Evolutionary conservation across 2,329 filamentous ascomycete species (phyloP), one percentile per base, ranked within the genome.

Genomic region (Karstenula rhodostoma): DNA sequence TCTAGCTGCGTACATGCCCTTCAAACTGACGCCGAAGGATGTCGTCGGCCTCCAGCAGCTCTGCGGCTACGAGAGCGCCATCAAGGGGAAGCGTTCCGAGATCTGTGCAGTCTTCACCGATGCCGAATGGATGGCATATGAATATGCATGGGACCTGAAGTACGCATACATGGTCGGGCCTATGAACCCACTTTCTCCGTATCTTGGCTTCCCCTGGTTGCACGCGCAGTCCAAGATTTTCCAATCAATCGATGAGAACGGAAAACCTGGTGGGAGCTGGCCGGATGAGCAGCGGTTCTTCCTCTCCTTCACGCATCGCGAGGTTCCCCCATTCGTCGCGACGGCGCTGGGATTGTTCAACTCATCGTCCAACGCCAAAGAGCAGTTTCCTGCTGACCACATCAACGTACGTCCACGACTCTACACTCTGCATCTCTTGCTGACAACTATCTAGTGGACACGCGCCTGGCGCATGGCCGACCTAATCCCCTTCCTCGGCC

Each of bases 331-430:
- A 0, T 88, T 87, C 67, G 85, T 90, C 1, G 79, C 87, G 1
- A 88, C 89, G 0, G 87, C 89, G 0, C 82, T 90, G 73, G 89
- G 88, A 0, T 78, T 90, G 1, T 90, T 90, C 81, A 90, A 90
- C 78, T 89, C 89, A 69, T 87, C 85, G 1, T 80, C 87, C 63
- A 87, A 88, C 58, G 83, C 83, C 25, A 87, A 86, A 1, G 89
- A 90, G 82, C 87, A 89, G 0, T 78, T 84, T 0, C 83, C 87
- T 61, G 79, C 81, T 10, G 86, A 90, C 69, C 69, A 70, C 49
- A 74, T 74, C 57, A 90, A 52, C n/a, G 50, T 52, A 42, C 23
- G 50, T 52, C 19, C 22, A 12, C 35, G 1, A 17, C 27, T 29
- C 0, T 47, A 6, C 10, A 19, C 10, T 19, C 19, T 8, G 2